phyloP scores from a whole-genome alignment of 164 flowering plant species.

The Kalanchoe fedtschenkoi region DNA sequence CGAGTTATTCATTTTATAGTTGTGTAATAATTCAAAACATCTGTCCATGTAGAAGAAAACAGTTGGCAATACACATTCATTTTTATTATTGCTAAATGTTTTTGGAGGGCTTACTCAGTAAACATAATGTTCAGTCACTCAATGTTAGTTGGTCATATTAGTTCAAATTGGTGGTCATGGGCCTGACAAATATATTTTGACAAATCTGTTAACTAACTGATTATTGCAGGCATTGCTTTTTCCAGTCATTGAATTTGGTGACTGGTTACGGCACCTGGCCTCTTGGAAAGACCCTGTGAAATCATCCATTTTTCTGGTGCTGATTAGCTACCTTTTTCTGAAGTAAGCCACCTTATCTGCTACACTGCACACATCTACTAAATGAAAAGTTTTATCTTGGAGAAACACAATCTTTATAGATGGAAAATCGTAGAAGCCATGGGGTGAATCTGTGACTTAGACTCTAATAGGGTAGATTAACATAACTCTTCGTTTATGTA shows the following conservation, averaged over 20 bases:
- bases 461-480: too few relatives aligned
- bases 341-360: slow-evolving; percentile 29
- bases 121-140: not conserved
- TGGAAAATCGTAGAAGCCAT: too few relatives aligned
- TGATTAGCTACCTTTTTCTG: slow-evolving; percentile 31
- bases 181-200: not conserved
- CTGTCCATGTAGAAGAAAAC: too few relatives aligned
- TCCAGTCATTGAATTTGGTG: slow-evolving; percentile 35
- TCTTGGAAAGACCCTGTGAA: slow-evolving; percentile 69
- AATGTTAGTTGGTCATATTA: not conserved
- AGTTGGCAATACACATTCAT: too few relatives aligned
- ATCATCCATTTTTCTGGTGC: slow-evolving; percentile 43
- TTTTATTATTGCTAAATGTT: too few relatives aligned
- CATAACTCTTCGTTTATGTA: too few relatives aligned
- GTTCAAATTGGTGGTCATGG: not conserved
- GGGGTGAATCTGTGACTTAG: too few relatives aligned
- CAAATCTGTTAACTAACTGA: not conserved
- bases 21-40: too few relatives aligned
- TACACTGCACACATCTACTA: not conserved
- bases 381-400: not conserved
- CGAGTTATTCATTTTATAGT: too few relatives aligned
- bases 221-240: slow-evolving; percentile 55
- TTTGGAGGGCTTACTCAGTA: not conserved
- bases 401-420: not conserved
- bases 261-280: slow-evolving; percentile 38